phyloP scores from a whole-genome alignment of 768 basidiomycete species.

The Leccinellum luteum region DNA sequence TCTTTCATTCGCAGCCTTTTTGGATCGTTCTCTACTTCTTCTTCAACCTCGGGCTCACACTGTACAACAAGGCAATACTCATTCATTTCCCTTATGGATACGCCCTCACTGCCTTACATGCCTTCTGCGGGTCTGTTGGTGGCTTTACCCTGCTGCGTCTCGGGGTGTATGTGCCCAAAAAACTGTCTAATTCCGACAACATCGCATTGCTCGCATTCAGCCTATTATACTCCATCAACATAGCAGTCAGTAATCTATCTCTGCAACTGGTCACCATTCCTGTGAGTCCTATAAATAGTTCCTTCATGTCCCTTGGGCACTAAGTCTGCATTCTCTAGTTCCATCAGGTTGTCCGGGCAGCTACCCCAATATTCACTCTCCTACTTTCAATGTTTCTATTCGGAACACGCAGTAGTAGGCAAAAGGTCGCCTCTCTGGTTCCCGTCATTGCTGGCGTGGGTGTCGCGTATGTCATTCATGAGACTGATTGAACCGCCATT shows the following conservation, averaged over 20 bases:
- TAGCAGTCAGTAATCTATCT: slow-evolving; percentile 91
- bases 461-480: slow-evolving; percentile 58
- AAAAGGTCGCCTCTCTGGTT: slow-evolving; percentile 69
- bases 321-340: slow-evolving; percentile 52
- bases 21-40: slow-evolving; percentile 85
- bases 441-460: slow-evolving; percentile 91
- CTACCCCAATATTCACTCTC: slow-evolving; percentile 91
- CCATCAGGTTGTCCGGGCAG: slow-evolving; percentile 93
- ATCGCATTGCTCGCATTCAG: slow-evolving; percentile 78
- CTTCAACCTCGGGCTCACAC: slow-evolving; percentile 88
- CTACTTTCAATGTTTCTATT: slow-evolving; percentile 70
- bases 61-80: slow-evolving; percentile 94
- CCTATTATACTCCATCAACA: slow-evolving; percentile 88
- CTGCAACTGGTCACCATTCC: slow-evolving; percentile 87
- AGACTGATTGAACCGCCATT: background rate
- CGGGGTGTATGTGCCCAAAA: slow-evolving; percentile 57
- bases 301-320: background rate
- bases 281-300: slow-evolving; percentile 44
- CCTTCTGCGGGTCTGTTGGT: slow-evolving; percentile 81
- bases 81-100: slow-evolving; percentile 95
- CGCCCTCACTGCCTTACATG: slow-evolving; percentile 89
- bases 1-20: slow-evolving; percentile 34
- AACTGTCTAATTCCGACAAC: slow-evolving; percentile 49
- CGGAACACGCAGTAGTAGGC: slow-evolving; percentile 51
- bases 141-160: slow-evolving; percentile 61